Evolutionary conservation across 1,284 basidiomycete genomes (phyloP).

Genomic region (Coniophora puteana): DNA sequence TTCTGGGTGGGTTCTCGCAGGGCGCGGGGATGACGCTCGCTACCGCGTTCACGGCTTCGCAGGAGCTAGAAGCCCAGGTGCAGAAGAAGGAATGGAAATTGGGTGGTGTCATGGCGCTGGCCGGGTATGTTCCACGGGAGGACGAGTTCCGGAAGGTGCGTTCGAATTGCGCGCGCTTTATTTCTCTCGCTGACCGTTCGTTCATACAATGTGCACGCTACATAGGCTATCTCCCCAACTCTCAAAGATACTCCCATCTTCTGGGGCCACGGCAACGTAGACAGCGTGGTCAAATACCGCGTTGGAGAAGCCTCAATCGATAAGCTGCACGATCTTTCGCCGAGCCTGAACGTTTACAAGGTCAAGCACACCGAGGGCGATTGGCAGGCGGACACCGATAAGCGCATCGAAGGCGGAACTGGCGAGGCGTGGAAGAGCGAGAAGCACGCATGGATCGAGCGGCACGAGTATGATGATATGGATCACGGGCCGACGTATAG

Average conservation of each 20-base stretch:
- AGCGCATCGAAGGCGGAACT: too few relatives aligned
- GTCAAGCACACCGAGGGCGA: too few relatives aligned
- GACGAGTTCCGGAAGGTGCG: constrained; percentile 25
- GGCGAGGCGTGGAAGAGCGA: too few relatives aligned
- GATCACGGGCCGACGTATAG: too few relatives aligned
- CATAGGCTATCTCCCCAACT: constrained; percentile 59
- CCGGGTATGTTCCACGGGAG: constrained; percentile 71
- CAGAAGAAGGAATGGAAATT: constrained; percentile 45
- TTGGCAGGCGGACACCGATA: too few relatives aligned
- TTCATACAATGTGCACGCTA: too few relatives aligned
- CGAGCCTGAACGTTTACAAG: too few relatives aligned
- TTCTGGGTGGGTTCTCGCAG: constrained; percentile 88
- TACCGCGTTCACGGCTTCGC: constrained; percentile 68
- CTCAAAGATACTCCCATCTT: constrained; percentile 70
- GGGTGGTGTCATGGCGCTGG: constrained; percentile 70
- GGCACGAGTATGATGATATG: too few relatives aligned
- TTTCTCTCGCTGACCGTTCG: constrained; percentile 8
- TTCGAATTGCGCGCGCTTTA: neutral
- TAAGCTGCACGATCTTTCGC: too few relatives aligned
- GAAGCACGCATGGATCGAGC: too few relatives aligned
- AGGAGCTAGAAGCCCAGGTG: too few relatives aligned
- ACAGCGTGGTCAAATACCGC: constrained; percentile 64
- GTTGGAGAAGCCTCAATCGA: constrained; percentile 49
- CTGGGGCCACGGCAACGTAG: constrained; percentile 83
- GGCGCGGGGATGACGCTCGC: constrained; percentile 80